These are phyloP conservation scores for Phytophthora rubi DNA, from an alignment of 352 stramenopile species.

Conservation along the genomic window DNA sequence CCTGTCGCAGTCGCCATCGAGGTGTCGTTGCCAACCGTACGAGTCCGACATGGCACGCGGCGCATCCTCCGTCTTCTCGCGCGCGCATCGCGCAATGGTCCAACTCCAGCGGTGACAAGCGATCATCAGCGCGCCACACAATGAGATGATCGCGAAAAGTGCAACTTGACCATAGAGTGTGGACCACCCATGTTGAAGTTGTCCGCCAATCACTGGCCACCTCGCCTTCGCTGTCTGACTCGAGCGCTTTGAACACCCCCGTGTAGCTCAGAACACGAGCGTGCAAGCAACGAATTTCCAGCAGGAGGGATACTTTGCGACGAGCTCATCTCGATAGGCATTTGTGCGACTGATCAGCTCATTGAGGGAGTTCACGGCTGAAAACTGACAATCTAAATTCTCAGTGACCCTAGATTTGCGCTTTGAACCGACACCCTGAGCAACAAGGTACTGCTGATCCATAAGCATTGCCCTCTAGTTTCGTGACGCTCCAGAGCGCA, in stretches of 20 bases:
- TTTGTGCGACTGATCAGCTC: too few relatives aligned
- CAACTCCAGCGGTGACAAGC: conserved; percentile 25
- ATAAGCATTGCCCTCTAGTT: too few relatives aligned
- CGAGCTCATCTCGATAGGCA: too few relatives aligned
- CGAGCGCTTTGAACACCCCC: background rate
- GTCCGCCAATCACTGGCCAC: conserved; percentile 3
- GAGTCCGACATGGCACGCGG: conserved; percentile 4
- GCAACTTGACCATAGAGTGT: conserved; percentile 4
- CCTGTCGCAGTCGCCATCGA: background rate
- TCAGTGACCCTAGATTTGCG: too few relatives aligned
- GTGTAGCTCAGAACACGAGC: background rate
- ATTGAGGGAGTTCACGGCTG: too few relatives aligned
- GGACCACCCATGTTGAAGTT: conserved; percentile 6
- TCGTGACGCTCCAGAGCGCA: too few relatives aligned
- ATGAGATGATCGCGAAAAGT: conserved; percentile 6
- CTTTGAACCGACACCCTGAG: too few relatives aligned
- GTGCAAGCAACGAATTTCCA: background rate
- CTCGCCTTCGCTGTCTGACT: background rate
- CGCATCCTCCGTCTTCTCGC: conserved; percentile 8
- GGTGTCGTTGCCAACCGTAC: background rate
- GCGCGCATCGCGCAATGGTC: background rate
- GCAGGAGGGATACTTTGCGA: background rate
- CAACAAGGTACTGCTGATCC: too few relatives aligned
- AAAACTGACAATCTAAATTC: too few relatives aligned
- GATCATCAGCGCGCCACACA: conserved; percentile 13